A percentile compares a stretch with the other conserved stretches of the same genome.
Evolutionary conservation across 805 yeast species (phyloP).

Genomic region (Ascoidea asiatica): DNA sequence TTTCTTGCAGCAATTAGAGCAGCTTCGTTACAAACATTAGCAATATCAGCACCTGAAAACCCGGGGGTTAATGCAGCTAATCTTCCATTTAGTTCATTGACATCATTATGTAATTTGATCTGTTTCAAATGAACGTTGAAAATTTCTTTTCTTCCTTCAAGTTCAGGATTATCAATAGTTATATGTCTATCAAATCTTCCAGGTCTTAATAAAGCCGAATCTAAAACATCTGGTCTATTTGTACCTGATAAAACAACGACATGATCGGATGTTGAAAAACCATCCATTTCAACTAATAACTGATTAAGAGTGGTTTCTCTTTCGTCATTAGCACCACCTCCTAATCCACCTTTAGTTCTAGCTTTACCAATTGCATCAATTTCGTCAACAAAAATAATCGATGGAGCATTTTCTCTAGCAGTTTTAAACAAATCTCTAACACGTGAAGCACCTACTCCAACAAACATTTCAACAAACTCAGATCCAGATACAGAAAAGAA

Average conservation of each 20-base stretch:
- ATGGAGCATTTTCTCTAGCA: slow-evolving; percentile 89
- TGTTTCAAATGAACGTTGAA: slow-evolving; percentile 75
- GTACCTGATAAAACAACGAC: slow-evolving; percentile 97
- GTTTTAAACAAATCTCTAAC: slow-evolving; percentile 90
- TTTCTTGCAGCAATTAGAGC: slow-evolving; percentile 92
- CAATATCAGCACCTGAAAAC: slow-evolving; percentile 96
- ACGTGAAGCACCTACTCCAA: slow-evolving; percentile 97
- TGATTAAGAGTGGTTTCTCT: slow-evolving; percentile 95
- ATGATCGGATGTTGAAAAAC: slow-evolving; percentile 81
- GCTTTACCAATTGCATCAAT: slow-evolving; percentile 99
- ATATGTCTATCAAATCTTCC: slow-evolving; percentile 96
- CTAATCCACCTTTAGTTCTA: slow-evolving; percentile 53
- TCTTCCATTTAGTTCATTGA: slow-evolving; percentile 60
- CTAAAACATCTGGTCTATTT: slow-evolving; percentile 87
- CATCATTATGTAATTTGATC: slow-evolving; percentile 42
- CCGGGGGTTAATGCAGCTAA: slow-evolving; percentile 96
- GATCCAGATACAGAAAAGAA: slow-evolving; percentile 94
- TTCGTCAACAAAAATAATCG: slow-evolving; percentile 95
- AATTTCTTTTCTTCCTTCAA: slow-evolving; percentile 89
- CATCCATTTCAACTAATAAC: slow-evolving; percentile 96
- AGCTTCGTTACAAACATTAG: slow-evolving; percentile 94
- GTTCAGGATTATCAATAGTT: slow-evolving; percentile 82
- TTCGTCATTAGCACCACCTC: slow-evolving; percentile 91
- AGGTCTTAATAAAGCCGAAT: slow-evolving; percentile 87
- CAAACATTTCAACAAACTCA: slow-evolving; percentile 97